A percentile compares a stretch with the other conserved stretches of the same genome.
These are phyloP conservation scores for Irpex sp. DNA, from an alignment of 1,284 basidiomycete genomes.

Conservation along the genomic window DNA sequence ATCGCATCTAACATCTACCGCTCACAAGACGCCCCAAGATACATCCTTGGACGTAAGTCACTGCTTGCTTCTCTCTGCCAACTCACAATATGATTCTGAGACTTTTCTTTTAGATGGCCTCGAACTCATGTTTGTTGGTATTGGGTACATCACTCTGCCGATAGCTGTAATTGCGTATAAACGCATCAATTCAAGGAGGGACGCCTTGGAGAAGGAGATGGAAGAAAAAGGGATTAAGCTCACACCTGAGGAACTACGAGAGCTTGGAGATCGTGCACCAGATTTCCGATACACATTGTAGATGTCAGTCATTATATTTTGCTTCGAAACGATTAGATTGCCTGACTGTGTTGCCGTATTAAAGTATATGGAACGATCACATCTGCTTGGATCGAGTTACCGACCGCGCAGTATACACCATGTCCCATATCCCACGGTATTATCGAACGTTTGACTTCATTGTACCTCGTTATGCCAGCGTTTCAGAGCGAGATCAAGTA, in stretches of 20 bases:
- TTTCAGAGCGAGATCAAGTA: too few species aligned
- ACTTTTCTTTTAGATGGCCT: slow-evolving; percentile 43
- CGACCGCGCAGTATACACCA: too few species aligned
- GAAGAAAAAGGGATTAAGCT: slow-evolving; percentile 10
- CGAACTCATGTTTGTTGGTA: slow-evolving; percentile 65
- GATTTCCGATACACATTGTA: slow-evolving; percentile 13
- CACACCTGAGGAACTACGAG: slow-evolving; percentile 4
- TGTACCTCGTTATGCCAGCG: too few species aligned
- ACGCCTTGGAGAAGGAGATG: slow-evolving; percentile 16
- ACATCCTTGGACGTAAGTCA: slow-evolving; percentile 54
- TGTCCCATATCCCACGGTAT: too few species aligned
- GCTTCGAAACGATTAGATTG: neutral
- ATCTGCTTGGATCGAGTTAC: too few species aligned
- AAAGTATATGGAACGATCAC: too few species aligned
- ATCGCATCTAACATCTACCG: slow-evolving; percentile 63
- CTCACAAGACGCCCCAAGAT: slow-evolving; percentile 54
- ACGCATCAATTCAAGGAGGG: slow-evolving; percentile 47
- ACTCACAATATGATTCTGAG: neutral
- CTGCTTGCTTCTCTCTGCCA: neutral
- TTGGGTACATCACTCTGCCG: slow-evolving; percentile 54
- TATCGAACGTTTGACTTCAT: too few species aligned
- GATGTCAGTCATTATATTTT: neutral
- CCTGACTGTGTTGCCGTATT: too few species aligned
- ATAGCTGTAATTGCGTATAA: slow-evolving; percentile 47
- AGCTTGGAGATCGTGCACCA: slow-evolving; percentile 11